Evolutionary conservation across 176 grass and related monocot genomes (phyloP), one percentile per base, ranked within the genome.

Genomic region (Aegilops bicornis): DNA sequence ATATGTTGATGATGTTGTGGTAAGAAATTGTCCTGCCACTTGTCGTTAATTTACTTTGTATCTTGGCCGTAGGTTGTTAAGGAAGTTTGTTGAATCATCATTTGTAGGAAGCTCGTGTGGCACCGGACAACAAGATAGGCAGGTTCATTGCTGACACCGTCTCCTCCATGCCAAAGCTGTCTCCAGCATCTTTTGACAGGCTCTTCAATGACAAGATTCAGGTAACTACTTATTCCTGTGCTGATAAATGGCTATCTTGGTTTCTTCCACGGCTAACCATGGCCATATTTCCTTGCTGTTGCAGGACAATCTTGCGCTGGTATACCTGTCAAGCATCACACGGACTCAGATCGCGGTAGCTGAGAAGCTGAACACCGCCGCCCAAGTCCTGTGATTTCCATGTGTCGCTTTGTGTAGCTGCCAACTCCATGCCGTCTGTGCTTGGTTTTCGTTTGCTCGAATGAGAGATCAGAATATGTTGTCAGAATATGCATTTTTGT

Each of bases 141-240:
- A 92, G 94, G 78, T 81, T 89, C 68, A 91, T 99, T 12, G 83
- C 90, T 16, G 94, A 96, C 14, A 63, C 85, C n/a, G 88, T 96
- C 71, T 71, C 92, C 58, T 94, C 94, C 2, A 92, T 94, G 87
- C 97, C 92, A 1, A 96, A 94, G 84, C 75, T 99, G 37, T 86
- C 94, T 40, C 89, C 97, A 3, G 76, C 92, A 64, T 87, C 92
- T 69, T 98, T 98, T 87, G 94, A 96, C 71, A 94, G 91, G 82
- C 76, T 98, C 79, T 91, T 98, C 89, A 96, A 96, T 84, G 97
- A 94, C 79, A 98, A 68, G 80, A 94, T 94, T 90, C 92, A 98
- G 89, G 97, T 98, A 80, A 62, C 31, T 78, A 23, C 0, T 40
- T 35, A 9, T 65, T 9, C 45, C 20, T 85, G 10, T 86, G 52